Conservation (phyloP, 2,329 filamentous ascomycete species). For the Cercospora sp. region DNA sequence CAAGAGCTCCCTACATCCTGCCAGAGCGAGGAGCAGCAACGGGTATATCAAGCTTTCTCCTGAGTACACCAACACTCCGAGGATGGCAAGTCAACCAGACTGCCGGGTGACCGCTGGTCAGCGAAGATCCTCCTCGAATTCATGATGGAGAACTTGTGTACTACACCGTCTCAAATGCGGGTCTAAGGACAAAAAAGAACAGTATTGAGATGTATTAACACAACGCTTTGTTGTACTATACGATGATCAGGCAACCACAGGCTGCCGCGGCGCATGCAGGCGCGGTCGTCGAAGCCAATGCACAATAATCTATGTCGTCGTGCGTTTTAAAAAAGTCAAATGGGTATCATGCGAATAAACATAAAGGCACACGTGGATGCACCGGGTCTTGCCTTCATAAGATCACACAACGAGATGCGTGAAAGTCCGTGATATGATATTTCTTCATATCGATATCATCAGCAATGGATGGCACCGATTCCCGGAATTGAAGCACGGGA, state of each 20-base stretch:
- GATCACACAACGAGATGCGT: constrained; percentile 27
- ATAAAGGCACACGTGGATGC: background rate
- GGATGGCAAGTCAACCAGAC: background rate
- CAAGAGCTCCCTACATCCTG: background rate
- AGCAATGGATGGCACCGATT: background rate
- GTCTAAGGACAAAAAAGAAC: background rate
- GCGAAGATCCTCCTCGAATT: too few relatives aligned
- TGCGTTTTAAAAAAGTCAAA: background rate
- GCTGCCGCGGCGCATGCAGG: background rate
- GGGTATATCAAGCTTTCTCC: background rate
- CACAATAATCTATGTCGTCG: background rate
- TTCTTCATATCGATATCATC: constrained; percentile 13
- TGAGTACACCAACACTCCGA: background rate
- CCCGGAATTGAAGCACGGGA: constrained; percentile 1
- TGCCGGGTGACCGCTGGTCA: background rate
- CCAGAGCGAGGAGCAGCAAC: background rate
- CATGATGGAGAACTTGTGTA: too few relatives aligned
- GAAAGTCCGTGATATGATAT: constrained; percentile 18
- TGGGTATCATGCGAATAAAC: constrained; percentile 18
- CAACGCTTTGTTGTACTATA: background rate
- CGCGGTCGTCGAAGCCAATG: background rate
- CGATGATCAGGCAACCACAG: background rate
- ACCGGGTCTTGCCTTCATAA: constrained; percentile 32
- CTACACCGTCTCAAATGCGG: background rate
- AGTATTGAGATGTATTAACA: background rate